Evolutionary conservation across 371 early-diverging fungal species (phyloP).

Genomic region (Rhizopus sp.): DNA sequence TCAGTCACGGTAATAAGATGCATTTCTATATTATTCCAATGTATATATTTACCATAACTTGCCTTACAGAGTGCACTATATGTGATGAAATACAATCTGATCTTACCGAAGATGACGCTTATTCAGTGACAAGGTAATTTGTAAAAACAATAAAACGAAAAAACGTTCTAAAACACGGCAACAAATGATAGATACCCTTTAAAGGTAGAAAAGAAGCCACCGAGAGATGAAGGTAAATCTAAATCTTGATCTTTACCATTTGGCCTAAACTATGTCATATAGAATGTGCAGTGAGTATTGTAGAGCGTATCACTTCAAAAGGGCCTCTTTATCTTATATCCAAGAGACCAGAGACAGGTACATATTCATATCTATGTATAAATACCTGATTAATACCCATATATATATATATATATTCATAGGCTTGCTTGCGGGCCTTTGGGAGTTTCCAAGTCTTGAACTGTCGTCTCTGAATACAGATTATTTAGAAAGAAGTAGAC

Average conservation of each 20-base stretch:
- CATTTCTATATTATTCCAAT: not conserved
- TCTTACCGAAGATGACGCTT: conserved; percentile 27
- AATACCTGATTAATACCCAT: not conserved
- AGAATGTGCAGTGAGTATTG: conserved; percentile 66
- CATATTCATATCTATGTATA: not conserved
- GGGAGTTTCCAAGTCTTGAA: conserved; percentile 77
- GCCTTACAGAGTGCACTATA: conserved; percentile 27
- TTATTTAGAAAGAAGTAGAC: conserved; percentile 37
- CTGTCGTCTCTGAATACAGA: conserved; percentile 33
- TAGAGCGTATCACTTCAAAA: conserved; percentile 38
- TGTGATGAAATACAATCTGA: conserved; percentile 34
- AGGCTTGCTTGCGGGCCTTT: conserved; percentile 77
- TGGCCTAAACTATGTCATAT: not conserved
- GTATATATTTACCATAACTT: not conserved
- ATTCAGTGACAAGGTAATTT: conserved; percentile 38
- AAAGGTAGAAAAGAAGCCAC: conserved; percentile 63
- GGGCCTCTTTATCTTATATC: conserved; percentile 52
- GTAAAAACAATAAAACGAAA: not conserved
- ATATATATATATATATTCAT: not conserved
- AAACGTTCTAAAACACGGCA: not conserved
- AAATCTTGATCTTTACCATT: not conserved
- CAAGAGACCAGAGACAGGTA: conserved; percentile 58
- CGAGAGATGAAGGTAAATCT: conserved; percentile 62
- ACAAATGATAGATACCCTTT: conserved; percentile 61
- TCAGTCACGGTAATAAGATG: conserved; percentile 27